Evolutionary conservation across 176 grass and related monocot species (phyloP).

Genomic region (Urochloa ruziziensis): DNA sequence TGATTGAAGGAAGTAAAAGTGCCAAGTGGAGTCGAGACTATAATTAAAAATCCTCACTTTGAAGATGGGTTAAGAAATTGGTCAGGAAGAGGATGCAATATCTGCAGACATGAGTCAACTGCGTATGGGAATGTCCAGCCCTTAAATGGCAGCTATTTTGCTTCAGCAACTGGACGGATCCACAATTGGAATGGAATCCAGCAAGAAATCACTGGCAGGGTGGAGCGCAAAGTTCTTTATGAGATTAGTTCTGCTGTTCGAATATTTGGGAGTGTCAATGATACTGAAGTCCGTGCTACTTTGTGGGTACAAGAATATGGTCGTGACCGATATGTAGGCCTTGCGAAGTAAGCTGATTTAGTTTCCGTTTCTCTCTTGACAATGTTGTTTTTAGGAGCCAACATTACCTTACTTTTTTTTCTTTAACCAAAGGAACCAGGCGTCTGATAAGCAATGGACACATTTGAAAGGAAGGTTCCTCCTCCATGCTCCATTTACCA

Average conservation of each 20-base stretch:
- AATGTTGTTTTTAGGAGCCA: constrained; percentile 2
- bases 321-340: constrained; percentile 72
- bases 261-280: constrained; percentile 59
- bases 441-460: constrained; percentile 86
- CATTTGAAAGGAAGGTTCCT: constrained; percentile 86
- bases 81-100: constrained; percentile 98
- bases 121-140: constrained; percentile 57
- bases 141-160: constrained; percentile 76
- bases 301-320: constrained; percentile 89
- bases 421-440: constrained; percentile 54
- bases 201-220: constrained; percentile 82
- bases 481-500: constrained; percentile 69
- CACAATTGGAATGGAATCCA: constrained; percentile 93
- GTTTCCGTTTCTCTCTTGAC: background rate
- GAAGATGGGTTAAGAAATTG: constrained; percentile 76
- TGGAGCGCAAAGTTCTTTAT: constrained; percentile 71
- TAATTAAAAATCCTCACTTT: constrained; percentile 79
- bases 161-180: constrained; percentile 63
- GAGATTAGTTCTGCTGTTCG: constrained; percentile 70
- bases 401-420: background rate
- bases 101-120: constrained; percentile 65
- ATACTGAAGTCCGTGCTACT: constrained; percentile 65
- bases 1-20: constrained; percentile 47
- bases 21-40: constrained; percentile 31
- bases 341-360: constrained; percentile 73